These are phyloP conservation scores for Ophiostoma piceae DNA, from an alignment of 2,329 filamentous ascomycete species.

Conservation along the genomic window DNA sequence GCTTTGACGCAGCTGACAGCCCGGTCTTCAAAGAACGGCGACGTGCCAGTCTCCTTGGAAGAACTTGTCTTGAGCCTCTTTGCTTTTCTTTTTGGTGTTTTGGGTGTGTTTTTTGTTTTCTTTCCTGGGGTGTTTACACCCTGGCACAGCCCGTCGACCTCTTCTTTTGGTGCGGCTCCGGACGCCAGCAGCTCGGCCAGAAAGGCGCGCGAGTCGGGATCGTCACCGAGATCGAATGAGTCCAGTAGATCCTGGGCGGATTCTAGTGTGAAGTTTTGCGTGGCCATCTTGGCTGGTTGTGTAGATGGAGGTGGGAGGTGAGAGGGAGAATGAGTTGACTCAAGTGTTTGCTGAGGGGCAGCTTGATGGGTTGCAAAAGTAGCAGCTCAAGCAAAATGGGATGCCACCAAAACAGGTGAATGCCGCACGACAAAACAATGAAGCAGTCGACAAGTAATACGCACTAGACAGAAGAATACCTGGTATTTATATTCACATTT, in stretches of 20 bases:
- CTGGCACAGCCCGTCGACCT: conserved; percentile 15
- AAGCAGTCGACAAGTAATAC: no score
- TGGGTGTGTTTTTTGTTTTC: background rate
- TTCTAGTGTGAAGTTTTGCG: background rate
- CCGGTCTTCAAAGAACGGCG: conserved; percentile 19
- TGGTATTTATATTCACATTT: no score
- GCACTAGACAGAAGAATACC: no score
- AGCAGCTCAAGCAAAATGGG: background rate
- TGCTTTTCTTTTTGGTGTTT: background rate
- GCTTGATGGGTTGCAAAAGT: background rate
- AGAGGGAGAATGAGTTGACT: background rate
- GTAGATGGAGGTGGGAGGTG: background rate
- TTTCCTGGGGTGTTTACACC: background rate
- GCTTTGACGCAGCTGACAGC: background rate
- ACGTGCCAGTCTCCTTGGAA: background rate
- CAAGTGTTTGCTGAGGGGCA: background rate
- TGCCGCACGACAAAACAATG: background rate
- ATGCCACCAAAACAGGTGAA: background rate
- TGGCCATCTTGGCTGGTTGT: background rate
- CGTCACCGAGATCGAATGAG: conserved; percentile 24
- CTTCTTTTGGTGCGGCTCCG: conserved; percentile 19
- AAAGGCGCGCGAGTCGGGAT: conserved; percentile 22
- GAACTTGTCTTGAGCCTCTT: background rate
- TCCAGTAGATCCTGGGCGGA: conserved; percentile 21
- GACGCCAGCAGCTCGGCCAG: conserved; percentile 24